Conservation (phyloP, 768 basidiomycete genomes). For the Ephemerocybe angulata region DNA sequence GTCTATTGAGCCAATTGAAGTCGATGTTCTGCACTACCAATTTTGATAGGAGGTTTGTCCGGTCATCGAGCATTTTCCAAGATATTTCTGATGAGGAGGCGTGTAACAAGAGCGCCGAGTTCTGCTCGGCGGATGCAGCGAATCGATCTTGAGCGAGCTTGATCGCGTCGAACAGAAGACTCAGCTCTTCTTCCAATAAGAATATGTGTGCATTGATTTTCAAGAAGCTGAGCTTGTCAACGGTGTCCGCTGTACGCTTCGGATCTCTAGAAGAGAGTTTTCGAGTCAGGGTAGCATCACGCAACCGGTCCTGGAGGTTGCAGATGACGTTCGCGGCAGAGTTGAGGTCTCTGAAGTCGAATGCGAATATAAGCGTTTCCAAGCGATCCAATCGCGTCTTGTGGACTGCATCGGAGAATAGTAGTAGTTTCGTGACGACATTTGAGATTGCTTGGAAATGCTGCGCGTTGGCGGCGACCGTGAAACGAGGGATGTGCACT, state of each 20-base stretch:
- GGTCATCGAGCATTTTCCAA: slow-evolving; percentile 84
- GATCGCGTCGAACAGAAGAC: slow-evolving; percentile 82
- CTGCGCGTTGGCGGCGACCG: slow-evolving; percentile 76
- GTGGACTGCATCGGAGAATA: slow-evolving; percentile 87
- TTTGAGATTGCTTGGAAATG: slow-evolving; percentile 85
- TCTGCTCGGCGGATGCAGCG: slow-evolving; percentile 63
- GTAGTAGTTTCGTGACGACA: slow-evolving; percentile 79
- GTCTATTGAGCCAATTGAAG: slow-evolving; percentile 80
- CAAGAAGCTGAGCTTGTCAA: slow-evolving; percentile 52
- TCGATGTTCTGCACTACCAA: slow-evolving; percentile 75
- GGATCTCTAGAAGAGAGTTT: slow-evolving; percentile 36
- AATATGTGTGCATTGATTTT: slow-evolving; percentile 71
- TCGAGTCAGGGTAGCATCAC: slow-evolving; percentile 56
- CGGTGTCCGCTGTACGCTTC: slow-evolving; percentile 38
- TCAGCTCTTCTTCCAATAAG: slow-evolving; percentile 72
- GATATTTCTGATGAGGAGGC: slow-evolving; percentile 84
- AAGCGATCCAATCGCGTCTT: slow-evolving; percentile 73
- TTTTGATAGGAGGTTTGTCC: slow-evolving; percentile 74
- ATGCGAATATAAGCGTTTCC: slow-evolving; percentile 79
- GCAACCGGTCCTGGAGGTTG: slow-evolving; percentile 69
- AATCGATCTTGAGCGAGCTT: slow-evolving; percentile 76
- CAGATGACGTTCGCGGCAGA: slow-evolving; percentile 71
- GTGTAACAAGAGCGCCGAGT: slow-evolving; percentile 76
- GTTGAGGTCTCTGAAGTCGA: slow-evolving; percentile 78
- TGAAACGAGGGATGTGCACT: slow-evolving; percentile 80